Base-by-base conservation (phyloP, 352 stramenopile genomes). In the Phytophthora tubulina region DNA sequence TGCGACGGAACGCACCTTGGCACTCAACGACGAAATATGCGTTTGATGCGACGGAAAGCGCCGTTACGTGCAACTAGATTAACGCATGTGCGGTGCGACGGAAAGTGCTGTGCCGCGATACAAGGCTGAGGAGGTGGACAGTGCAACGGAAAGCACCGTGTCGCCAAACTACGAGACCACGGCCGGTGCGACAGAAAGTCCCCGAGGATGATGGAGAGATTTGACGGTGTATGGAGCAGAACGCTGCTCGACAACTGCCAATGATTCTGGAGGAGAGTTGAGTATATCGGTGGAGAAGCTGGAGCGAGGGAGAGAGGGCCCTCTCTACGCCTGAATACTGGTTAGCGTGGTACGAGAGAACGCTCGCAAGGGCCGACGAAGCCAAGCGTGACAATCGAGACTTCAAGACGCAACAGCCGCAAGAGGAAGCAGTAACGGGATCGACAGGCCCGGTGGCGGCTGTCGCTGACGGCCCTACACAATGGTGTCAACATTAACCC, bases 341-440 rank as follows among this genome's bases (percentile, higher is more conserved):
- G 42, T n/a, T 39, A 31, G n/a, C 45, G 9, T 63, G 55, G 55
- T 63, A 52, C 31, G 14, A 42, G 32, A 63, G 46, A 8, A 63
- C 55, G 5, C n/a, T 63, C 30, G 41, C 14, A 1, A 9, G 10
- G 7, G 35, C 41, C 9, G 10, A 10, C 2, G 55, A 63, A 15
- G 55, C 55, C 8, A 63, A 44, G 15, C 55, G 55, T 11, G 42
- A 41, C 3, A 63, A 53, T 21, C 55, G 55, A 5, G 31, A 63
- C 42, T 63, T 63, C 55, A 55, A 35, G 17, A n/a, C 3, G 17
- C 35, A 27, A 30, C 3, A 9, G 41, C 41, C 41, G 9, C 41
- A 11, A 48, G 41, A 48, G 4, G 41, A 48, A 48, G 15, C 41
- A 48, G 41, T 14, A 9, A 9, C 8, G 41, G 9, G 15, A 30